phyloP scores from a whole-genome alignment of 352 stramenopile species.

The Pythium brachiatum region DNA sequence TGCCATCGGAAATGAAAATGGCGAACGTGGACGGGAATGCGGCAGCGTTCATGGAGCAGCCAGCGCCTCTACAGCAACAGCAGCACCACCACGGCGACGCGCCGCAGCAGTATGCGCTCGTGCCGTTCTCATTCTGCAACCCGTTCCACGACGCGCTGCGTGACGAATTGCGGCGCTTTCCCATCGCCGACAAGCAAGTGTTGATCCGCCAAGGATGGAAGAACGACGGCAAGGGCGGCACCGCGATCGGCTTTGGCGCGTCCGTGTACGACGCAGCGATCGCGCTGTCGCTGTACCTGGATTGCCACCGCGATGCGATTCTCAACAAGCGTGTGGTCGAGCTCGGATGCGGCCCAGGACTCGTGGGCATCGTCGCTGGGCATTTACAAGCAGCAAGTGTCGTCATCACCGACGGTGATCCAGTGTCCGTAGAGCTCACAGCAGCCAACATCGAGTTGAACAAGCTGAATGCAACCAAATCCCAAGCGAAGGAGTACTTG shows the following conservation, averaged over 20 bases:
- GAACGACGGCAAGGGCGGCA: conserved; percentile 68
- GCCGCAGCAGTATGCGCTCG: conserved; percentile 32
- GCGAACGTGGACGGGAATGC: not conserved
- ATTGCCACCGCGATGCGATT: conserved; percentile 47
- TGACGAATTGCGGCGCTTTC: conserved; percentile 62
- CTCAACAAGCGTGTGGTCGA: conserved; percentile 61
- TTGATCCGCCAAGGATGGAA: conserved; percentile 79
- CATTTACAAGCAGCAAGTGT: conserved; percentile 44
- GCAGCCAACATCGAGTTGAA: conserved; percentile 56
- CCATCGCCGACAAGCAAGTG: conserved; percentile 53
- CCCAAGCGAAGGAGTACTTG: conserved; percentile 45
- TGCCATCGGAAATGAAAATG: conserved; percentile 3
- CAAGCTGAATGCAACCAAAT: conserved; percentile 22
- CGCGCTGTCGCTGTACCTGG: conserved; percentile 75
- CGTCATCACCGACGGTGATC: conserved; percentile 72
- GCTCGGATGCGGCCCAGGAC: conserved; percentile 66
- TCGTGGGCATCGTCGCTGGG: conserved; percentile 68
- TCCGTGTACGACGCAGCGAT: conserved; percentile 82
- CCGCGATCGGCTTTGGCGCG: conserved; percentile 68
- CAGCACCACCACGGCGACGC: not conserved
- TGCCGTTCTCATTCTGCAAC: conserved; percentile 72
- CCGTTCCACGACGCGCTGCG: conserved; percentile 74
- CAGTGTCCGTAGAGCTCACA: conserved; percentile 61
- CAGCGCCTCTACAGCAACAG: conserved; percentile 5
- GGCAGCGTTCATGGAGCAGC: conserved; percentile 23